Conservation (phyloP, 2,329 filamentous ascomycete genomes). For the Pochonia chlamydosporia region DNA sequence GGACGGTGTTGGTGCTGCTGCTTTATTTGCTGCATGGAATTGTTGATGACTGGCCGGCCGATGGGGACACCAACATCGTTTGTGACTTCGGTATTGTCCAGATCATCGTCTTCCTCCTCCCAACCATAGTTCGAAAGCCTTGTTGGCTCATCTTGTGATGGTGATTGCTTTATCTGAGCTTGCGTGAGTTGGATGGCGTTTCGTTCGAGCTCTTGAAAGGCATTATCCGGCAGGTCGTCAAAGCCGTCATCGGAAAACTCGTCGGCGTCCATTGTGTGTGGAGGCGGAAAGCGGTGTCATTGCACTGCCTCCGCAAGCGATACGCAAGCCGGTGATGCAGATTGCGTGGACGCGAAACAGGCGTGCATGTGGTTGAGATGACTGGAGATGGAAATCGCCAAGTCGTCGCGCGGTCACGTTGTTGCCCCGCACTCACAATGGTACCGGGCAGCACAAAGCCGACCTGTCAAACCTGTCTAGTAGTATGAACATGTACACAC, state of each 20-base stretch:
- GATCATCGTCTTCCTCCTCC: slow-evolving; percentile 50
- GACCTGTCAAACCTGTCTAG: neutral
- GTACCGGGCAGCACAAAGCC: too few species aligned
- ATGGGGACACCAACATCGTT: slow-evolving; percentile 39
- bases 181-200: slow-evolving; percentile 58
- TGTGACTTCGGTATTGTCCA: slow-evolving; percentile 53
- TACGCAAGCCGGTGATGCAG: neutral
- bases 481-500: too few species aligned
- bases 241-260: slow-evolving; percentile 60
- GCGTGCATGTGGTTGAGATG: neutral
- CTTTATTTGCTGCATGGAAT: slow-evolving; percentile 27
- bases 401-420: slow-evolving; percentile 13
- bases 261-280: slow-evolving; percentile 37
- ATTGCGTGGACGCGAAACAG: neutral
- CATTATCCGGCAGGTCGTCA: slow-evolving; percentile 52
- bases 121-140: slow-evolving; percentile 33
- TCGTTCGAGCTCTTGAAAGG: slow-evolving; percentile 57
- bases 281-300: slow-evolving; percentile 10
- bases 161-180: slow-evolving; percentile 20
- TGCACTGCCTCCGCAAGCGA: slow-evolving; percentile 10
- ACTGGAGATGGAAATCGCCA: neutral
- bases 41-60: slow-evolving; percentile 29
- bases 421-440: neutral
- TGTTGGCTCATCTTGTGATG: slow-evolving; percentile 17
- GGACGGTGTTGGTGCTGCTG: slow-evolving; percentile 24